Base-by-base conservation (phyloP, 148 eudicot species). In the Chenopodium berlandieri region DNA sequence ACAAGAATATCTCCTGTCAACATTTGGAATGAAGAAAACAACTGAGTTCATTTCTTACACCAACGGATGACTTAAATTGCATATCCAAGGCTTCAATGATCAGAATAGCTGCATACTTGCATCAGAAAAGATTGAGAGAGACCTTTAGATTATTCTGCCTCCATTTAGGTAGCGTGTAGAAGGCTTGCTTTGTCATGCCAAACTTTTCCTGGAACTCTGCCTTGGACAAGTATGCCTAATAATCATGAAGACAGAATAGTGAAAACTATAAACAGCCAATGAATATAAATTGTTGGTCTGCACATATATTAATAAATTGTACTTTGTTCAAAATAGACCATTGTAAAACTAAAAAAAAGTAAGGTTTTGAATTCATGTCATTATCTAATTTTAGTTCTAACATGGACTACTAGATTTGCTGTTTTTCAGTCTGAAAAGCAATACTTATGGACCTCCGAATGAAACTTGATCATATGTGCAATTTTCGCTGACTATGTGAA, bases 121-220 rank as follows among this genome's bases (percentile, higher is more conserved):
- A 74, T 77, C 50, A 88, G 82, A 88, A 86, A n/a, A 84, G 88
- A 82, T 79, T 65, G 68, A 79, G 77, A 32, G 85, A 75, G 50
- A 52, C 64, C 85, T 88, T 88, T 54, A 88, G 78, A 75, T 88
- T 88, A 84, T 82, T 75, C 84, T 78, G 82, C 79, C 65, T 86
- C 90, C 90, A 88, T 84, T 84, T 88, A 0, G 88, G 90, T 44
- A 88, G 82, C 40, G 74, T 10, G 63, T 83, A 83, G 75, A 88
- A 88, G 31, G 77, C 81, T 62, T 44, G 62, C 70, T 71, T 83
- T 56, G 88, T 50, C 88, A 88, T 88, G 72, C 87, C 84, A 46
- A 88, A 81, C 65, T 81, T 79, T 75, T 86, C 86, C 73, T 83
- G 77, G 48, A 88, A 88, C 77, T 86, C 88, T 34, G 72, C 83